Evolutionary conservation across 1,284 basidiomycete genomes (phyloP).

Genomic region (Porogramme epimiltina): DNA sequence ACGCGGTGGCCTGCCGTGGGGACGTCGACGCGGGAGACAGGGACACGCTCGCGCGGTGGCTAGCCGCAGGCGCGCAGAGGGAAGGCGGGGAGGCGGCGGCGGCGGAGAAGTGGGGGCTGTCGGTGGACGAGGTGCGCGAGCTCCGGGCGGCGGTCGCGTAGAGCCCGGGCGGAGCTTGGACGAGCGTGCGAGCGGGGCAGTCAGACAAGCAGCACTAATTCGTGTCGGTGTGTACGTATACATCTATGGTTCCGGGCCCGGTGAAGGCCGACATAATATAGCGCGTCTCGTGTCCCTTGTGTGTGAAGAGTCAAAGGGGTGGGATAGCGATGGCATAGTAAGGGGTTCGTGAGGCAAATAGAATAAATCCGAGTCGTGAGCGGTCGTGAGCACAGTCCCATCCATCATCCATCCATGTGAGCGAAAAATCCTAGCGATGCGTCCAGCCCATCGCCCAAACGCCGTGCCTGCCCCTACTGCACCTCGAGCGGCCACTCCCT

Average conservation of each 20-base stretch:
- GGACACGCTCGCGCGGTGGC: slow-evolving; percentile 36
- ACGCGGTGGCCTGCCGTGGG: slow-evolving; percentile 42
- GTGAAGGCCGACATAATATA: too few species aligned
- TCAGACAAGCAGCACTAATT: too few species aligned
- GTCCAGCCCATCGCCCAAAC: neutral
- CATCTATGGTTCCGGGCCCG: too few species aligned
- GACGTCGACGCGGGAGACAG: slow-evolving; percentile 47
- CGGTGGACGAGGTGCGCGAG: slow-evolving; percentile 23
- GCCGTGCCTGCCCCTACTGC: slow-evolving; percentile 20
- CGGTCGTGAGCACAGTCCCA: neutral
- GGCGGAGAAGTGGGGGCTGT: slow-evolving; percentile 29
- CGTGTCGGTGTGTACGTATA: too few species aligned
- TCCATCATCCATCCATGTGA: neutral
- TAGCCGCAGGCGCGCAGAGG: slow-evolving; percentile 27
- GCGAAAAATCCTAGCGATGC: neutral
- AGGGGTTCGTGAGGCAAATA: too few species aligned
- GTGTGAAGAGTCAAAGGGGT: too few species aligned
- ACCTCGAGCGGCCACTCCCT: slow-evolving; percentile 72
- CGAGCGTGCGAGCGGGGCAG: too few species aligned
- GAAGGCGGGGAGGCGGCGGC: slow-evolving; percentile 22
- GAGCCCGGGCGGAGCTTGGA: neutral
- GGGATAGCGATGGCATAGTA: too few species aligned
- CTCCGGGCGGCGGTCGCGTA: slow-evolving; percentile 18
- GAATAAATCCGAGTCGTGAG: neutral
- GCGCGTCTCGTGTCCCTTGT: too few species aligned